Percentiles rank a stretch among this genome's conserved stretches.
phyloP scores from a whole-genome alignment of 371 early-diverging fungal species.

The Blakeslea trispora region DNA sequence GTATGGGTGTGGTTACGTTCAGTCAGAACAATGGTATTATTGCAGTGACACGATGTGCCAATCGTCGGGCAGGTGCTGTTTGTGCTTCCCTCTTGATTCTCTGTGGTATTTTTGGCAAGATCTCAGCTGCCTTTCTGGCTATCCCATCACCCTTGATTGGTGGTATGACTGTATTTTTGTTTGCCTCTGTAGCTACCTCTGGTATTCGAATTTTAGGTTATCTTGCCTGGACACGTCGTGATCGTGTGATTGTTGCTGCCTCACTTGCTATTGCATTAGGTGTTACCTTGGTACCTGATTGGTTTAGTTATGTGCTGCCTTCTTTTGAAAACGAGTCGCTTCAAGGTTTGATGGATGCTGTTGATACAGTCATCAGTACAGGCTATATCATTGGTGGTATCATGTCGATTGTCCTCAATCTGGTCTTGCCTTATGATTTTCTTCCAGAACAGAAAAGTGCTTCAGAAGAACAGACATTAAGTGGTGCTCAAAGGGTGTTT shows the following conservation, averaged over 20 bases:
- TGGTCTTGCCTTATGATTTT: conserved; percentile 39
- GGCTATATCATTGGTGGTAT: conserved; percentile 58
- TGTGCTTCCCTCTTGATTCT: conserved; percentile 55
- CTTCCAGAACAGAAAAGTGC: not conserved
- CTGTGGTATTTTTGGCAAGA: conserved; percentile 60
- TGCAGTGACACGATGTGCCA: conserved; percentile 63
- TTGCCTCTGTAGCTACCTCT: conserved; percentile 59
- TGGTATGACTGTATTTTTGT: conserved; percentile 63
- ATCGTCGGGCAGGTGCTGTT: conserved; percentile 55
- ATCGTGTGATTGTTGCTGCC: conserved; percentile 59
- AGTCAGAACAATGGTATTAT: conserved; percentile 67
- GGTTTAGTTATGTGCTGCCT: conserved; percentile 54
- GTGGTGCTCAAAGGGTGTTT: no score
- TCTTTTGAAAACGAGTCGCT: conserved; percentile 41
- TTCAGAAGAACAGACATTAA: no score
- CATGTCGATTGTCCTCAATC: conserved; percentile 54
- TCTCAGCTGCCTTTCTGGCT: conserved; percentile 58
- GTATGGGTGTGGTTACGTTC: conserved; percentile 59
- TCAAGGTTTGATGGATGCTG: conserved; percentile 53
- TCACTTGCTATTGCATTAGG: conserved; percentile 55
- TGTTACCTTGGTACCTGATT: conserved; percentile 54
- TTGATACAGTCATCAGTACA: conserved; percentile 54
- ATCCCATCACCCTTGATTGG: conserved; percentile 56
- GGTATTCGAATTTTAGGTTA: conserved; percentile 62
- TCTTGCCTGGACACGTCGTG: conserved; percentile 63